phyloP scores from a whole-genome alignment of 2,329 filamentous ascomycete genomes.

The Epichloe hybrida region DNA sequence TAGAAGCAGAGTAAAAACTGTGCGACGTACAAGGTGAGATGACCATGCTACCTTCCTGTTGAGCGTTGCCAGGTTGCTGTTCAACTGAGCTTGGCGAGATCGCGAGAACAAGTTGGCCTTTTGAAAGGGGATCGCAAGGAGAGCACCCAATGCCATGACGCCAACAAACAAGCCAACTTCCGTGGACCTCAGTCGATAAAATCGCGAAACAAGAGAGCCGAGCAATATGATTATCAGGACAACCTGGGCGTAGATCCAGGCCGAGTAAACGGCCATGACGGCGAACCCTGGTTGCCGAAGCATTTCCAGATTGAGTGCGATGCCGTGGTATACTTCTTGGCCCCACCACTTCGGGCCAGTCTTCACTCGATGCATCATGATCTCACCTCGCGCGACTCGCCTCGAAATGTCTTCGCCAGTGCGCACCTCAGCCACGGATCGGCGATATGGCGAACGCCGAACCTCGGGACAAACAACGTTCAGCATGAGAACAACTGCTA shows the following conservation, averaged over 20 bases:
- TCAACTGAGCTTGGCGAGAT: constrained; percentile 41
- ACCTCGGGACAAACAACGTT: constrained; percentile 63
- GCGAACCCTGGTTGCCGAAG: constrained; percentile 59
- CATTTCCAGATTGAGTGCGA: constrained; percentile 56
- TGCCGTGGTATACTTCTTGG: constrained; percentile 59
- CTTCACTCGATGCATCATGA: constrained; percentile 62
- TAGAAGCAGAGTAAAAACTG: constrained; percentile 52
- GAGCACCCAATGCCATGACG: constrained; percentile 52
- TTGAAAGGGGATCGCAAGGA: constrained; percentile 59
- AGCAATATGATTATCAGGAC: constrained; percentile 60
- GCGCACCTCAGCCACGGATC: constrained; percentile 53
- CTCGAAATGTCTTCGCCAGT: constrained; percentile 37
- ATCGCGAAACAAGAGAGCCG: constrained; percentile 55
- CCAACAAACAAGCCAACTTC: constrained; percentile 54
- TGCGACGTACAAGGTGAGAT: constrained; percentile 56
- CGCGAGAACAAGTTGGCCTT: constrained; percentile 58
- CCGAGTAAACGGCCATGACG: constrained; percentile 58
- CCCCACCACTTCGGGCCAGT: constrained; percentile 66
- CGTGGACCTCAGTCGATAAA: constrained; percentile 51
- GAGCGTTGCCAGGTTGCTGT: constrained; percentile 55
- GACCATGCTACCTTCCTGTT: constrained; percentile 53
- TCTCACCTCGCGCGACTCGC: constrained; percentile 55
- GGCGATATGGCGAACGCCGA: constrained; percentile 52
- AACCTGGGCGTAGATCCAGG: constrained; percentile 67
- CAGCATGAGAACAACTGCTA: constrained; percentile 50